A percentile compares a stretch with the other conserved stretches of the same genome.
Evolutionary conservation across 2,329 filamentous ascomycete genomes (phyloP).

Genomic region (Fusarium pilosicola): DNA sequence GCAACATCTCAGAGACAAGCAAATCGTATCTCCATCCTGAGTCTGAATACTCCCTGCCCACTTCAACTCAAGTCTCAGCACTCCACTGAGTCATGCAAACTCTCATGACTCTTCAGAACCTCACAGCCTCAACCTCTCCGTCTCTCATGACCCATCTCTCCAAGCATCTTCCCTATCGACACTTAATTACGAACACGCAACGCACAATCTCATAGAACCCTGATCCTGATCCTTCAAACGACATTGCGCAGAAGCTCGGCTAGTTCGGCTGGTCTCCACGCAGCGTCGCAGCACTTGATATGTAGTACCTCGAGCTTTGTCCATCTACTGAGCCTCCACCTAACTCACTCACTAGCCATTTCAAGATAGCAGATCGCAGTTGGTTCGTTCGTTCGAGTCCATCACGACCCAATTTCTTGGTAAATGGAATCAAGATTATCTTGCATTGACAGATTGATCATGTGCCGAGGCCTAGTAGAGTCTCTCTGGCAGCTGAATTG

Average conservation of each 20-base stretch:
- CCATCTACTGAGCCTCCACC: slow-evolving; percentile 11
- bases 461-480: not conserved
- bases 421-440: not conserved
- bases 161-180: not conserved
- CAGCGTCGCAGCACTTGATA: not conserved
- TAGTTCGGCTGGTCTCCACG: not conserved
- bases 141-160: not conserved
- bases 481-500: not conserved
- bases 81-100: not conserved
- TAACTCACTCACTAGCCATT: slow-evolving; percentile 1
- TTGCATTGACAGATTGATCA: not conserved
- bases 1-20: not conserved
- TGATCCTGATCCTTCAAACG: not conserved
- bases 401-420: not conserved
- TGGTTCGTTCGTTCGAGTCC: not conserved
- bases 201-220: not conserved
- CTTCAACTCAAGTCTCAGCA: not conserved
- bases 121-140: not conserved
- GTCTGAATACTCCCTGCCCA: not conserved
- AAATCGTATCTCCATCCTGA: not conserved
- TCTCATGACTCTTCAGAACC: not conserved
- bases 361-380: slow-evolving; percentile 11
- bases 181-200: not conserved
- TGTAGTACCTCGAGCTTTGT: not conserved
- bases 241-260: not conserved